Conservation (phyloP, 1,284 basidiomycete species). For the Neonothopanus nambi region DNA sequence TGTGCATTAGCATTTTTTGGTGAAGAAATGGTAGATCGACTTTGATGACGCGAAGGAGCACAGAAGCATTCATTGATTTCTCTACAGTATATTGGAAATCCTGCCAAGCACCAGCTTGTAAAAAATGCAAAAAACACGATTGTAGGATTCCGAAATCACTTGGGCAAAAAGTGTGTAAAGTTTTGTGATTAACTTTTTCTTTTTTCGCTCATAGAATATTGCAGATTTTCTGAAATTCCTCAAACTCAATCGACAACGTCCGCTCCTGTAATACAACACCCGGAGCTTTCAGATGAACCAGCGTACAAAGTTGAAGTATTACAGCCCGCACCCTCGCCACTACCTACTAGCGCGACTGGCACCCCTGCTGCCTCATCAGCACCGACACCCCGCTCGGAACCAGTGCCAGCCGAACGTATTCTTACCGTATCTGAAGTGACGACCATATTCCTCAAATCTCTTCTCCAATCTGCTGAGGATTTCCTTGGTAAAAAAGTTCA, state of each 20-base stretch:
- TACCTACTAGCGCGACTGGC: slow-evolving; percentile 47
- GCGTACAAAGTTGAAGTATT: slow-evolving; percentile 88
- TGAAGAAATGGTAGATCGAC: slow-evolving; percentile 65
- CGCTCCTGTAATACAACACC: slow-evolving; percentile 74
- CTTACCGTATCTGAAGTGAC: slow-evolving; percentile 87
- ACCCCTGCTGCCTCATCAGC: slow-evolving; percentile 71
- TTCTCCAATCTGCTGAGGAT: slow-evolving; percentile 88
- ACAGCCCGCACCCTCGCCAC: slow-evolving; percentile 67
- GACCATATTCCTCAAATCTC: slow-evolving; percentile 83
- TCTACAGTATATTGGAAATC: slow-evolving; percentile 90
- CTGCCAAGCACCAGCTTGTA: slow-evolving; percentile 92
- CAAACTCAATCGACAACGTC: slow-evolving; percentile 53
- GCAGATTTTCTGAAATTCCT: slow-evolving; percentile 75
- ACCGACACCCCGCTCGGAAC: slow-evolving; percentile 79
- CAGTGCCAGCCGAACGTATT: slow-evolving; percentile 72
- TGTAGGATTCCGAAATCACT: slow-evolving; percentile 88
- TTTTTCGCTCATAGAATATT: slow-evolving; percentile 1
- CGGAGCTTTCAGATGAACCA: slow-evolving; percentile 71
- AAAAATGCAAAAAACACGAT: slow-evolving; percentile 97
- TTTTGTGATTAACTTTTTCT: not conserved
- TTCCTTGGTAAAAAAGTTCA: slow-evolving; percentile 86
- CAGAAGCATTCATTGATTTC: slow-evolving; percentile 11
- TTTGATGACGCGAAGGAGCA: slow-evolving; percentile 11
- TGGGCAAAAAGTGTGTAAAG: slow-evolving; percentile 81
- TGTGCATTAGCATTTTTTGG: slow-evolving; percentile 92